Percentiles rank a stretch among this genome's conserved stretches.
These are phyloP conservation scores for Ajuga reptans DNA, from an alignment of 305 asterid species.

Conservation along the genomic window DNA sequence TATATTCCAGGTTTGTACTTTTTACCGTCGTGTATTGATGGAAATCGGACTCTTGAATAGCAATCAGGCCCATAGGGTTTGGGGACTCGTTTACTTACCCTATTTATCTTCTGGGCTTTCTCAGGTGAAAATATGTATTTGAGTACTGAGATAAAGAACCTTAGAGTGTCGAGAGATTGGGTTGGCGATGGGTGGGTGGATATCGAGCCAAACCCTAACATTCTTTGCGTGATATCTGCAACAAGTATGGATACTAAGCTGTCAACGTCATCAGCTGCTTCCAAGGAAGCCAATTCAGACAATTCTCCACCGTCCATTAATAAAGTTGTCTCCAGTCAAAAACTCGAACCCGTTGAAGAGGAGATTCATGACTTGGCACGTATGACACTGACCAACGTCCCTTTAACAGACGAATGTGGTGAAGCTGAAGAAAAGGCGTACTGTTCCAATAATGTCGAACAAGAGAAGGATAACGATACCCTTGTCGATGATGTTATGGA, in stretches of 20 bases:
- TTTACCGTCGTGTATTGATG: neutral
- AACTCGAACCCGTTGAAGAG: slow-evolving; percentile 43
- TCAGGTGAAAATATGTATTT: slow-evolving; percentile 76
- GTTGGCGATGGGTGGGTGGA: slow-evolving; percentile 74
- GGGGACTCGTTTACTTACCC: neutral
- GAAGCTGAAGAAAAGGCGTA: slow-evolving; percentile 31
- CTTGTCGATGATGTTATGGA: slow-evolving; percentile 16
- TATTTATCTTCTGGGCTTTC: slow-evolving; percentile 8
- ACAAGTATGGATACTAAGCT: slow-evolving; percentile 43
- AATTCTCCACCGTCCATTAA: slow-evolving; percentile 36
- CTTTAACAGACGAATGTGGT: slow-evolving; percentile 36
- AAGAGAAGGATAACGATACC: slow-evolving; percentile 22
- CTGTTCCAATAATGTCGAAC: slow-evolving; percentile 15
- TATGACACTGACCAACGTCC: slow-evolving; percentile 42
- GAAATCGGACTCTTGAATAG: neutral
- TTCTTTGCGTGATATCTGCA: slow-evolving; percentile 45
- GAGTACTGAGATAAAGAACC: slow-evolving; percentile 39
- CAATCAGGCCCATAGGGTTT: neutral
- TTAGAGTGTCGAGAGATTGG: slow-evolving; percentile 90
- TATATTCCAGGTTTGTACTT: slow-evolving; percentile 61
- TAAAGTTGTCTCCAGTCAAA: slow-evolving; percentile 28
- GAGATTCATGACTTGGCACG: slow-evolving; percentile 37
- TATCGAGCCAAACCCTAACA: slow-evolving; percentile 52
- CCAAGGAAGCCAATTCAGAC: slow-evolving; percentile 42
- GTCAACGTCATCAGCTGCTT: slow-evolving; percentile 38